phyloP scores from a whole-genome alignment of 1,284 basidiomycete species.

The Microbotryum saponariae region DNA sequence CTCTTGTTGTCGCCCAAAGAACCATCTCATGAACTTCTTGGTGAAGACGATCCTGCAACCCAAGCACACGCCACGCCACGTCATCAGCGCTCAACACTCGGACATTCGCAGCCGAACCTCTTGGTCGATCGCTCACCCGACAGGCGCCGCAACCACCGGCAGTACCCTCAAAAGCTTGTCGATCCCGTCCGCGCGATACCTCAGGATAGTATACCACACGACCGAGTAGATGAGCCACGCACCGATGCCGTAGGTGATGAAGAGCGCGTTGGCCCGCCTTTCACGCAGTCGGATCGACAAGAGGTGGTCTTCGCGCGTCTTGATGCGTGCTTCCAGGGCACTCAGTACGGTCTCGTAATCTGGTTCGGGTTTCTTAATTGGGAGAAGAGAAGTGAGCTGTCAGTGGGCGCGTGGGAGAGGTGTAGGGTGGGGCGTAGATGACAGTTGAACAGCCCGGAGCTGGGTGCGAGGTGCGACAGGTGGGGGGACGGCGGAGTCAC shows the following conservation, averaged over 20 bases:
- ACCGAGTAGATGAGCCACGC: slow-evolving; percentile 71
- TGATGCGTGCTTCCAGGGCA: slow-evolving; percentile 46
- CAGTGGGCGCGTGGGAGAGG: neutral
- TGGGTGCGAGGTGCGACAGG: no score
- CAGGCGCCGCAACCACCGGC: slow-evolving; percentile 59
- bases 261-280: slow-evolving; percentile 66
- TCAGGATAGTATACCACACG: slow-evolving; percentile 62
- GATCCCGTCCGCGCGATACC: neutral
- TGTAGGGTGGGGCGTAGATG: neutral
- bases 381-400: neutral
- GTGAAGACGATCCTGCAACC: slow-evolving; percentile 65
- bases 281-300: slow-evolving; percentile 82
- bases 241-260: slow-evolving; percentile 73
- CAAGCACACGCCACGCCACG: neutral
- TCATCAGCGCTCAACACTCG: neutral
- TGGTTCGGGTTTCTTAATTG: slow-evolving; percentile 15
- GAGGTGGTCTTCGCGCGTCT: slow-evolving; percentile 59
- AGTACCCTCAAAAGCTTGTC: slow-evolving; percentile 40
- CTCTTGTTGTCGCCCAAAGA: slow-evolving; percentile 75
- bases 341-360: slow-evolving; percentile 51
- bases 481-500: no score
- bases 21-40: slow-evolving; percentile 72
- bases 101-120: neutral
- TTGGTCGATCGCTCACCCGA: slow-evolving; percentile 55
- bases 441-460: no score